A percentile compares a stretch with the other conserved stretches of the same genome.
These are phyloP conservation scores for Cryptococcus amylolentus DNA, from an alignment of 1,284 basidiomycete genomes.

Conservation along the genomic window DNA sequence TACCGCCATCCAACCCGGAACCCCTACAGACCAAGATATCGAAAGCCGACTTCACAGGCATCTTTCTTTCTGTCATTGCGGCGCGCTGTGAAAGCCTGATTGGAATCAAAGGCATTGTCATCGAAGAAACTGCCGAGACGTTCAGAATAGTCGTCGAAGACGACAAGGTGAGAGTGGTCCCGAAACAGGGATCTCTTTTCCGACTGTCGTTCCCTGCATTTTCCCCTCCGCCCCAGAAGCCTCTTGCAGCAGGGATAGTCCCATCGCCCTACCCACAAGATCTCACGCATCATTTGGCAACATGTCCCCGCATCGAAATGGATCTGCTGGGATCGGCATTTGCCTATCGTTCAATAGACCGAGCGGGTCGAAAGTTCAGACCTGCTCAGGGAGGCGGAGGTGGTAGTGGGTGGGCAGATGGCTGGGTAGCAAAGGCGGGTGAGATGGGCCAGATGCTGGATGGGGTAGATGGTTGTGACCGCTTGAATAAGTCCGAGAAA, in stretches of 20 bases:
- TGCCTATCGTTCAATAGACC: conserved; percentile 47
- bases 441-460: conserved; percentile 27
- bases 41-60: conserved; percentile 53
- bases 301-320: conserved; percentile 41
- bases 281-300: conserved; percentile 14
- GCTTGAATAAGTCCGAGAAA: neutral
- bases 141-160: conserved; percentile 46
- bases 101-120: conserved; percentile 46
- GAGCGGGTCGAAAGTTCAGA: conserved; percentile 52
- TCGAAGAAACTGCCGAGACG: conserved; percentile 52
- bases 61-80: conserved; percentile 30
- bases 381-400: conserved; percentile 34
- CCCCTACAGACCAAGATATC: conserved; percentile 42
- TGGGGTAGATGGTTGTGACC: conserved; percentile 3
- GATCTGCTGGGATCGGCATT: conserved; percentile 50
- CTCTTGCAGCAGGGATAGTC: conserved; percentile 4
- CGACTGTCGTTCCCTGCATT: conserved; percentile 47
- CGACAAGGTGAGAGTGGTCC: conserved; percentile 40
- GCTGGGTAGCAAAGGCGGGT: conserved; percentile 30
- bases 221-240: conserved; percentile 15
- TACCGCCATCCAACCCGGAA: conserved; percentile 25
- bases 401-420: conserved; percentile 45
- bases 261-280: neutral
- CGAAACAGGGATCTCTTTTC: conserved; percentile 50
- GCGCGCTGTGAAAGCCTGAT: conserved; percentile 41